phyloP scores from a whole-genome alignment of 129 eudicot genomes.

The Centaurea solstitialis region DNA sequence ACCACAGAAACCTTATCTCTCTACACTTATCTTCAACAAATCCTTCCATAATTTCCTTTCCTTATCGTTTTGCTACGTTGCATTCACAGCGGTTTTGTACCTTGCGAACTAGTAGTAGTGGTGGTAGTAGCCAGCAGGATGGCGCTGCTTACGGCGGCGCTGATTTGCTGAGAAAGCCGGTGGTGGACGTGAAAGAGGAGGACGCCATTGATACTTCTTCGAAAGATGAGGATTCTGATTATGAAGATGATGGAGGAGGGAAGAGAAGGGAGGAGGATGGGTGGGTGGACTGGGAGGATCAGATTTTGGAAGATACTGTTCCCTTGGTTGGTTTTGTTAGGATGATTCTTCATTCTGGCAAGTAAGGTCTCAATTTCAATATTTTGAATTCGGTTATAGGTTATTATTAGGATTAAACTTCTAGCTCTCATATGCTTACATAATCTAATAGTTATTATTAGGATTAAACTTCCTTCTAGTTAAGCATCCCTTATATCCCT shows the following conservation, averaged over 20 bases:
- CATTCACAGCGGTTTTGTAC: constrained; percentile 25
- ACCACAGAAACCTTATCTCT: constrained; percentile 53
- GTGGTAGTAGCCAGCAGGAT: constrained; percentile 29
- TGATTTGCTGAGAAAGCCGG: constrained; percentile 69
- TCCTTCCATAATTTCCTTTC: constrained; percentile 35
- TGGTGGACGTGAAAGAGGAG: constrained; percentile 30
- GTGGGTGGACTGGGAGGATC: constrained; percentile 93
- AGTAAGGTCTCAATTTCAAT: constrained; percentile 40
- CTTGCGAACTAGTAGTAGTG: constrained; percentile 36
- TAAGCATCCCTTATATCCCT: not conserved
- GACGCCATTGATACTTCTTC: constrained; percentile 10
- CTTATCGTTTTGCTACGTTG: constrained; percentile 12
- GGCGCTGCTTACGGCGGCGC: constrained; percentile 31
- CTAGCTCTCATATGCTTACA: not conserved
- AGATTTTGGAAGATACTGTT: constrained; percentile 87
- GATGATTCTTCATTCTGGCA: constrained; percentile 96
- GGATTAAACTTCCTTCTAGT: not conserved
- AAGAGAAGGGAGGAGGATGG: constrained; percentile 43
- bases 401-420: not conserved
- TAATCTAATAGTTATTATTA: not conserved
- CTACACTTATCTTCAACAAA: constrained; percentile 36
- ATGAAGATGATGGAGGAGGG: constrained; percentile 32
- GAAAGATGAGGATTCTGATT: constrained; percentile 24
- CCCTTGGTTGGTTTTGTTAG: constrained; percentile 92
- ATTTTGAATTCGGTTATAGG: not conserved